Conservation (phyloP, 176 grass and related monocot species). For the Oryza rufipogon region DNA sequence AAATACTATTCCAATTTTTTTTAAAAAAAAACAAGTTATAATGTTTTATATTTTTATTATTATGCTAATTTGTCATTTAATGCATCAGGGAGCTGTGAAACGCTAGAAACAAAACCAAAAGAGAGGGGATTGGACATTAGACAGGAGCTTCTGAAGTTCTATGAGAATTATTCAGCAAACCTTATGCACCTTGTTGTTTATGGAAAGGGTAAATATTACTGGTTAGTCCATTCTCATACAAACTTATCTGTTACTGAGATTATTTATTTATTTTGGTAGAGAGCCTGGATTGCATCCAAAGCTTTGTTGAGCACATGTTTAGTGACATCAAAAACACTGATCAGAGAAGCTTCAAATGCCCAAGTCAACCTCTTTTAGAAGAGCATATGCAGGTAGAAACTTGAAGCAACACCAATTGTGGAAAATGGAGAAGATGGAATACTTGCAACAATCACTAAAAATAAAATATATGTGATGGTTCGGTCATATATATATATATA, state of each 20-base stretch:
- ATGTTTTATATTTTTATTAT: not conserved
- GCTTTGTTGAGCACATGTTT: conserved; percentile 71
- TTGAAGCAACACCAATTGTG: conserved; percentile 27
- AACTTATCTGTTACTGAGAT: conserved; percentile 22
- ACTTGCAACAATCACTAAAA: conserved; percentile 3
- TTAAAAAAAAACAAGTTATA: not conserved
- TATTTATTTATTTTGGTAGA: conserved; percentile 51
- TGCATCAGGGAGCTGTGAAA: conserved; percentile 83
- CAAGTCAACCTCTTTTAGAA: conserved; percentile 62
- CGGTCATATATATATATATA: too few species aligned
- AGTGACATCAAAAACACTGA: conserved; percentile 60
- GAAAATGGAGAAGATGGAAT: conserved; percentile 20
- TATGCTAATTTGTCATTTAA: conserved; percentile 4
- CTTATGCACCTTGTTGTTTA: conserved; percentile 98
- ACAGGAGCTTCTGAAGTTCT: conserved; percentile 85
- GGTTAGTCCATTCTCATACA: conserved; percentile 7
- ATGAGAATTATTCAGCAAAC: conserved; percentile 89
- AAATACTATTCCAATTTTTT: not conserved
- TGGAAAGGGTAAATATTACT: conserved; percentile 70
- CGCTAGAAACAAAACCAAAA: conserved; percentile 83
- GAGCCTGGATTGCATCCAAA: conserved; percentile 82
- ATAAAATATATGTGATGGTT: not conserved
- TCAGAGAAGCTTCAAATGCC: conserved; percentile 59
- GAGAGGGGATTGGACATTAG: conserved; percentile 83
- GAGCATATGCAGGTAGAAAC: conserved; percentile 86